phyloP scores from a whole-genome alignment of 202 grass and related monocot species.

The Eragrostis tef region DNA sequence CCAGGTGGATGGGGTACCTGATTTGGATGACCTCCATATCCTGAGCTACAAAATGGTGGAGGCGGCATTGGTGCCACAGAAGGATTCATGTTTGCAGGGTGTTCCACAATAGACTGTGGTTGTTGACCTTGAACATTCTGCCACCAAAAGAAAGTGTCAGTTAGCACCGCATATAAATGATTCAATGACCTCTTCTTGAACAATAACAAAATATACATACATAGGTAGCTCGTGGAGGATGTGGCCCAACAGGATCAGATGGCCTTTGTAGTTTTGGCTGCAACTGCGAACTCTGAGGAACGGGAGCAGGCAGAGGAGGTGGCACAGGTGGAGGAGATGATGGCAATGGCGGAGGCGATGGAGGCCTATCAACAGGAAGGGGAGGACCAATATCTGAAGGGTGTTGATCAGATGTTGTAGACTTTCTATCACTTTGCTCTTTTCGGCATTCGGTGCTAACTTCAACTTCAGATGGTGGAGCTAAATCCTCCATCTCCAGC shows the following conservation, averaged over 20 bases:
- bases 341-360: conserved; percentile 83
- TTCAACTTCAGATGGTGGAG: conserved; percentile 66
- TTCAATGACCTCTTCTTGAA: conserved; percentile 14
- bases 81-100: conserved; percentile 52
- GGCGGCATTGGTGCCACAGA: conserved; percentile 52
- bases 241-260: conserved; percentile 52
- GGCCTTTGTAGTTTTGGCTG: conserved; percentile 39
- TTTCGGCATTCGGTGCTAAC: conserved; percentile 27
- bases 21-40: conserved; percentile 58
- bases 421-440: conserved; percentile 45
- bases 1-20: conserved; percentile 61
- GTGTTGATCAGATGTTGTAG: conserved; percentile 25
- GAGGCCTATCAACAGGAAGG: conserved; percentile 73
- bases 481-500: conserved; percentile 98
- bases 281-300: conserved; percentile 50
- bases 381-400: conserved; percentile 58
- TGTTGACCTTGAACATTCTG: conserved; percentile 80
- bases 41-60: conserved; percentile 64
- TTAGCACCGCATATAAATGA: conserved; percentile 48
- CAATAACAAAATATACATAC: conserved; percentile 54
- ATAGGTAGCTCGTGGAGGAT: conserved; percentile 46
- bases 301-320: conserved; percentile 45
- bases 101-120: conserved; percentile 48
- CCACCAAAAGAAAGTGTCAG: conserved; percentile 3
- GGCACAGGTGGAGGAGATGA: conserved; percentile 80